Evolutionary conservation across 2,329 filamentous ascomycete genomes (phyloP).

Genomic region (Cordyceps fumosorosea): DNA sequence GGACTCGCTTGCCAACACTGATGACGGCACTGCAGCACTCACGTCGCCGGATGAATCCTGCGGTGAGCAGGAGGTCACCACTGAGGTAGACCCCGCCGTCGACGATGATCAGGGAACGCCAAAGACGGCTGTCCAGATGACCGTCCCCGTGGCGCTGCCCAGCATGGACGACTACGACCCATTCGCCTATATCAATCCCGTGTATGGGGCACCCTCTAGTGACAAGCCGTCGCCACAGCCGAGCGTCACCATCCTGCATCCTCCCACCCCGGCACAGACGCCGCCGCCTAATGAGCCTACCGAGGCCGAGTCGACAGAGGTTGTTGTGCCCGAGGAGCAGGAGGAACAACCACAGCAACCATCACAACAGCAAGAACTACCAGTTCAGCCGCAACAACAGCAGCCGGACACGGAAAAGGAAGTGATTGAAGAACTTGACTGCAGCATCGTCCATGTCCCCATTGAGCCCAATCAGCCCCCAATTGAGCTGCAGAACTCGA

Average conservation of each 20-base stretch:
- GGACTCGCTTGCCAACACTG: not conserved
- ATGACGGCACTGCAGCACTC: not conserved
- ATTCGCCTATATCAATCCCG: constrained; percentile 31
- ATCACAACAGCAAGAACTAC: not conserved
- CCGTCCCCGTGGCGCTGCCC: not conserved
- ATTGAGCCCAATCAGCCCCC: constrained; percentile 38
- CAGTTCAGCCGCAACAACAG: not conserved
- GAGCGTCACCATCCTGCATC: constrained; percentile 25
- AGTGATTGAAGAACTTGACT: constrained; percentile 21
- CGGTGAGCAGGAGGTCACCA: not conserved
- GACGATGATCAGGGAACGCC: not conserved
- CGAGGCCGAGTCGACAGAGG: constrained; percentile 3
- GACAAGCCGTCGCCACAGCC: constrained; percentile 19
- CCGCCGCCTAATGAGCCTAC: constrained; percentile 26
- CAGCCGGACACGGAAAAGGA: not conserved
- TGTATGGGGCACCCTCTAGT: constrained; percentile 12
- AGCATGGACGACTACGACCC: constrained; percentile 41
- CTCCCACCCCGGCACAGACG: constrained; percentile 38
- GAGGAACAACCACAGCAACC: not conserved
- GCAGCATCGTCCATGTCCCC: constrained; percentile 40
- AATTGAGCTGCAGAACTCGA: constrained; percentile 49
- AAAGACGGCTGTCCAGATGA: not conserved
- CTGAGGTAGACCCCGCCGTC: no score
- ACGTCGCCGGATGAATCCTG: not conserved
- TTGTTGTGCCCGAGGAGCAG: not conserved